Percentiles rank a stretch among this genome's conserved stretches.
phyloP scores from a whole-genome alignment of 2,329 filamentous ascomycete genomes.

The Polytolypa hystricis region DNA sequence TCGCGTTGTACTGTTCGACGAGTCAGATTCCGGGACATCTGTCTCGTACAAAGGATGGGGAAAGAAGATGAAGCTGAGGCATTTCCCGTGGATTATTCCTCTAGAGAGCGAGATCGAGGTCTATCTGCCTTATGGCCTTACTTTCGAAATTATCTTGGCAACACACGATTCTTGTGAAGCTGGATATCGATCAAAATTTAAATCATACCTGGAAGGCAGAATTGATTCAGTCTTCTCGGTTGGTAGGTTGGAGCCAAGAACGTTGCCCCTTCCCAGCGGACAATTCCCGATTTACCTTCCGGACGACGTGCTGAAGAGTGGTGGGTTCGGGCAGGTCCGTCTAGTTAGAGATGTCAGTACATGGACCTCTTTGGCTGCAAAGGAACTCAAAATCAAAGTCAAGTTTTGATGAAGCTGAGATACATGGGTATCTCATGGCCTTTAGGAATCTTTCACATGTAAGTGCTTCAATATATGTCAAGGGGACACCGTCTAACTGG shows the following conservation, averaged over 20 bases:
- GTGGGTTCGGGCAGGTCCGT: conserved; percentile 8
- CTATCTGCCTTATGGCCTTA: conserved; percentile 3
- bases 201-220: conserved; percentile 2
- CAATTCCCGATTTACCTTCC: conserved; percentile 9
- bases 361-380: conserved; percentile 9
- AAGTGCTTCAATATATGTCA: neutral
- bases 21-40: conserved; percentile 5
- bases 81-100: conserved; percentile 11
- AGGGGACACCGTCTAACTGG: neutral
- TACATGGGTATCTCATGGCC: conserved; percentile 11
- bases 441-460: conserved; percentile 8
- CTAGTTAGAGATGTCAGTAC: conserved; percentile 9
- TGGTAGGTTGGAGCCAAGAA: conserved; percentile 1
- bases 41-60: conserved; percentile 10
- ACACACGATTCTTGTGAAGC: conserved; percentile 4
- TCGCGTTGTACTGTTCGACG: conserved; percentile 6
- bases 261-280: conserved; percentile 1
- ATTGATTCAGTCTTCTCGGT: neutral
- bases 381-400: conserved; percentile 3
- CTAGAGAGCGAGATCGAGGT: conserved; percentile 1
- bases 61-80: conserved; percentile 3
- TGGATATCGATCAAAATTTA: conserved; percentile 6
- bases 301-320: conserved; percentile 1
- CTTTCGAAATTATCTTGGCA: neutral
- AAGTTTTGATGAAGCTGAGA: conserved; percentile 1